Base-by-base conservation (phyloP, 345 rosid genomes). In the Anastatica hierochuntica region DNA sequence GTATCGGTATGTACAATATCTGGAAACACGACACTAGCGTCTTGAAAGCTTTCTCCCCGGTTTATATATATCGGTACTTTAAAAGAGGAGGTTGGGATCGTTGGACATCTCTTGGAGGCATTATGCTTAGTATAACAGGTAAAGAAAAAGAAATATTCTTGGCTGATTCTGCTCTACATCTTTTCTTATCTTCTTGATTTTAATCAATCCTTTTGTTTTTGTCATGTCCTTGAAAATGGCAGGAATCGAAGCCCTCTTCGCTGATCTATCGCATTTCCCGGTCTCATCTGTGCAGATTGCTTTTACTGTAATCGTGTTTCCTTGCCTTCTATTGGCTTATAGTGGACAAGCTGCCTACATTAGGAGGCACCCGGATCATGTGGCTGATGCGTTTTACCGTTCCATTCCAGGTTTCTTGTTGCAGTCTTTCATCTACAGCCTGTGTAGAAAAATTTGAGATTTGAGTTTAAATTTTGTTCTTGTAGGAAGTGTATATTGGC, bases 171-270 rank as follows among this genome's bases (percentile, higher is more conserved):
- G 31, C 7, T 44, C 1, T 52, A 43, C 2, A 14, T 15, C 27
- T 19, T 8, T 15, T 21, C 13, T 13, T 19, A 8, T 19, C 17
- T 37, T 49, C 52, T 41, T 7, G 19, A 45, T 57, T 21, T 24
- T 49, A 18, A 42, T 1, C 10, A 6, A 4, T 36, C 15, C n/a
- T n/a, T n/a, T n/a, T 14, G 39, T 21, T 24, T 36, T 36, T 48
- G 40, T n/a, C 13, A 10, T 44, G 43, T 2, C 5, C n/a, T 11
- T 14, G 41, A 17, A 40, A 65, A 34, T 60, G 45, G 27, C 70
- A 89, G 97, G 95, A 66, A 83, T 90, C 1, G 95, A 90, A 71
- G 94, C 95, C 41, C 49, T 90, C 63, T 90, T 83, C 36, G 97
- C 95, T 19, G 95, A 85, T 70, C 84, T 90, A 38, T 90, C 95